Percentiles rank a stretch among this genome's conserved stretches.
Evolutionary conservation across 2,329 filamentous ascomycete genomes (phyloP).

Genomic region (Dothidotthia symphoricarpi): DNA sequence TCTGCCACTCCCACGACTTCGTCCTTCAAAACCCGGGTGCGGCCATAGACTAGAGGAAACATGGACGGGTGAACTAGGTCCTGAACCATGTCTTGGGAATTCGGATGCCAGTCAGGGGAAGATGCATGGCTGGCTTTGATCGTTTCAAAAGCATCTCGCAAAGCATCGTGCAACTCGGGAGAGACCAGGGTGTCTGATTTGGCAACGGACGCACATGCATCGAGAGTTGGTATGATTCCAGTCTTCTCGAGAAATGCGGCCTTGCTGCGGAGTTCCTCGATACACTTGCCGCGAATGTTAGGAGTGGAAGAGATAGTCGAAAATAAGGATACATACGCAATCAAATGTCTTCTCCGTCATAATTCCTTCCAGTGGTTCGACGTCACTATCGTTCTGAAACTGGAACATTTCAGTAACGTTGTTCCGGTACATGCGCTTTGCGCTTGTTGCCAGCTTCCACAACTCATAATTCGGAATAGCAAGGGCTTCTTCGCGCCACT

Average conservation of each 20-base stretch:
- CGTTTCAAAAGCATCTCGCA: conserved; percentile 46
- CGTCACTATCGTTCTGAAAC: background rate
- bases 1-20: conserved; percentile 29
- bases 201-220: conserved; percentile 47
- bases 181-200: conserved; percentile 55
- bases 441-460: conserved; percentile 10
- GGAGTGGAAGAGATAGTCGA: background rate
- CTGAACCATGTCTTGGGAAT: conserved; percentile 56
- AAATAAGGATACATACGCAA: conserved; percentile 10
- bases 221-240: conserved; percentile 48
- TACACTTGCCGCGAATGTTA: conserved; percentile 10
- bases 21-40: conserved; percentile 43
- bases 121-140: conserved; percentile 50
- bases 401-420: conserved; percentile 1
- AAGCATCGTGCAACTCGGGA: conserved; percentile 38
- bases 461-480: conserved; percentile 14
- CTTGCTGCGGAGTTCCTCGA: conserved; percentile 52
- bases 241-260: conserved; percentile 46
- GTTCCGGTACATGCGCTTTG: conserved; percentile 8
- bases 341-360: conserved; percentile 14
- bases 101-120: conserved; percentile 58
- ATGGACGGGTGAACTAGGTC: conserved; percentile 65
- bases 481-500: conserved; percentile 26
- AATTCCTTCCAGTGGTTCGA: conserved; percentile 8
- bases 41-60: conserved; percentile 59